A percentile compares a stretch with the other conserved stretches of the same genome.
phyloP scores from a whole-genome alignment of 352 stramenopile species.

The Phytopythium oedochilum region DNA sequence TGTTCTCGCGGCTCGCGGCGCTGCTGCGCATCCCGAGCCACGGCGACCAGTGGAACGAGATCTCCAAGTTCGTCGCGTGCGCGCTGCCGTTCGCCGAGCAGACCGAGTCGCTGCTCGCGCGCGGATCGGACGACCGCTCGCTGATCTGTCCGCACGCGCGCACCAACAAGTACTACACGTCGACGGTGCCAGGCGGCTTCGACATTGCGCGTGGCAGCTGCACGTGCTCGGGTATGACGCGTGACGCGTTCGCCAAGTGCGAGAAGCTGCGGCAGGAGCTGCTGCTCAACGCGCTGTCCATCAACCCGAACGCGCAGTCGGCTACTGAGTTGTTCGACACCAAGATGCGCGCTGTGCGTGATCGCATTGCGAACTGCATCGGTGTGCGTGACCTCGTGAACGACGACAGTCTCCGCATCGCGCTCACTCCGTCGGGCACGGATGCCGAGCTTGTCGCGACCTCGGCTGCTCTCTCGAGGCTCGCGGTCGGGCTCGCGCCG shows the following conservation, averaged over 20 bases:
- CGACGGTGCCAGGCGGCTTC: constrained; percentile 57
- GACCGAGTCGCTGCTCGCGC: constrained; percentile 78
- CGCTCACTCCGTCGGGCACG: constrained; percentile 81
- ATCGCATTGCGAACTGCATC: constrained; percentile 53
- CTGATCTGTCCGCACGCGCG: constrained; percentile 62
- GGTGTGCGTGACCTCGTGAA: constrained; percentile 48
- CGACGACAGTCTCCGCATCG: constrained; percentile 41
- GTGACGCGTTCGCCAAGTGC: constrained; percentile 56
- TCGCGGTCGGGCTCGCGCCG: constrained; percentile 40
- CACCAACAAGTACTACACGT: constrained; percentile 89
- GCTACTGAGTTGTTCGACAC: constrained; percentile 55
- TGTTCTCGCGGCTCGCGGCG: constrained; percentile 55
- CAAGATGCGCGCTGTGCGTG: constrained; percentile 59
- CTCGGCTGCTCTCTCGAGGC: constrained; percentile 53
- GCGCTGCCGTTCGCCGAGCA: constrained; percentile 79
- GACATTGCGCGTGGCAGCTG: constrained; percentile 78
- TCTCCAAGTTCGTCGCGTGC: constrained; percentile 66
- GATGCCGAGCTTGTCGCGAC: constrained; percentile 85
- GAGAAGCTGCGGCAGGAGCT: constrained; percentile 70
- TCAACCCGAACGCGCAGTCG: constrained; percentile 72
- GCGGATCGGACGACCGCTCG: constrained; percentile 84
- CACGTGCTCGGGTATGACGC: constrained; percentile 79
- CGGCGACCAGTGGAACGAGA: constrained; percentile 73
- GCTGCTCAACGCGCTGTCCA: constrained; percentile 76
- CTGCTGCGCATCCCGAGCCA: constrained; percentile 71